These are phyloP conservation scores for Stachybotrys chartarum DNA, from an alignment of 2,329 filamentous ascomycete species.

Conservation along the genomic window DNA sequence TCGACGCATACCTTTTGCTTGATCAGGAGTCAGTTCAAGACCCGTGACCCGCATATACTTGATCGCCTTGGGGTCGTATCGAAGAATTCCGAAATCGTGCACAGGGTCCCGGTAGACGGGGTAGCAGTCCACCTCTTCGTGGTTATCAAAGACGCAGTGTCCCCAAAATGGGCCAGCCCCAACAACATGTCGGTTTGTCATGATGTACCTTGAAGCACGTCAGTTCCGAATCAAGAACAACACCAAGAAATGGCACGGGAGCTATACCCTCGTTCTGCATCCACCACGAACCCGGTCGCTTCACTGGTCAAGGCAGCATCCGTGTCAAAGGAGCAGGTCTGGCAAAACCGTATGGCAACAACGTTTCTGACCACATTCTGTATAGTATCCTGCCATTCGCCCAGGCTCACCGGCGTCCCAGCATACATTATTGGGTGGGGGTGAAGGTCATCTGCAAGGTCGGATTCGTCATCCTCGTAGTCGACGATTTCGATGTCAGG, in stretches of 20 bases:
- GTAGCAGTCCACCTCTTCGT: slow-evolving; percentile 92
- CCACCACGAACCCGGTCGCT: slow-evolving; percentile 95
- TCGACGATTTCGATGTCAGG: slow-evolving; percentile 30
- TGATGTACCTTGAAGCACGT: slow-evolving; percentile 51
- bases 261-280: slow-evolving; percentile 76
- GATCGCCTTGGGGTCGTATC: slow-evolving; percentile 92
- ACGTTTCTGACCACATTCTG: slow-evolving; percentile 91
- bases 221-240: neutral
- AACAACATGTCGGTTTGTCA: slow-evolving; percentile 90
- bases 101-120: slow-evolving; percentile 97
- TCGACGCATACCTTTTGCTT: slow-evolving; percentile 54
- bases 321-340: slow-evolving; percentile 98
- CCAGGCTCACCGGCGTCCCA: slow-evolving; percentile 29
- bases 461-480: slow-evolving; percentile 33
- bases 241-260: neutral
- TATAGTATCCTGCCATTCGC: slow-evolving; percentile 92
- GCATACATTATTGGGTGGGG: slow-evolving; percentile 25
- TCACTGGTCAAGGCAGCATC: slow-evolving; percentile 89
- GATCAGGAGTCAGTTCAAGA: slow-evolving; percentile 74
- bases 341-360: slow-evolving; percentile 97
- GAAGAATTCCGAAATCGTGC: slow-evolving; percentile 94
- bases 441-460: slow-evolving; percentile 30
- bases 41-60: slow-evolving; percentile 92
- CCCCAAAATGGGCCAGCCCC: slow-evolving; percentile 96
- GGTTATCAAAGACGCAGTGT: slow-evolving; percentile 97